Evolutionary conservation across 306 rosid species (phyloP).

Genomic region (Malus fusca): DNA sequence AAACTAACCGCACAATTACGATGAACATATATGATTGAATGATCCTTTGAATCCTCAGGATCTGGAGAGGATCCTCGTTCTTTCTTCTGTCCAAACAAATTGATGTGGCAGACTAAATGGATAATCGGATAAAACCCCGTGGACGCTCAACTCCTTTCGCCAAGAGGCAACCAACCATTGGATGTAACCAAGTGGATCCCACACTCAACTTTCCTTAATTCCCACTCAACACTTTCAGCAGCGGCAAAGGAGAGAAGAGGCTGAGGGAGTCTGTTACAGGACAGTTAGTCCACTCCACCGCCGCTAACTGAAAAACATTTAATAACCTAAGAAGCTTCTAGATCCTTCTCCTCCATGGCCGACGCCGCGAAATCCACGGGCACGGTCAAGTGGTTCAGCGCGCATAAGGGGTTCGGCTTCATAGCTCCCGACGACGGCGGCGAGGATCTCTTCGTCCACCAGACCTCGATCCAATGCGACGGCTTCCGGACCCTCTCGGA

Average conservation of each 20-base stretch:
- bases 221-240: neutral
- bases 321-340: constrained; percentile 5
- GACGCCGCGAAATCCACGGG: constrained; percentile 39
- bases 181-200: too few relatives aligned
- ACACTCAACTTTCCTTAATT: neutral
- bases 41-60: too few relatives aligned
- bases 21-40: rapidly evolving
- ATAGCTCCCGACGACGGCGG: constrained; percentile 53
- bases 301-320: neutral
- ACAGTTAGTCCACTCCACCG: neutral
- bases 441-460: constrained; percentile 78
- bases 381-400: constrained; percentile 77
- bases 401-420: constrained; percentile 76
- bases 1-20: too few relatives aligned
- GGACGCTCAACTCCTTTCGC: neutral
- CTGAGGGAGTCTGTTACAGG: neutral
- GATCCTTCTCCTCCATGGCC: constrained; percentile 39
- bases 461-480: constrained; percentile 68
- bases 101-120: neutral
- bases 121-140: neutral
- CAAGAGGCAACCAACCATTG: neutral
- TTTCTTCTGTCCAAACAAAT: neutral
- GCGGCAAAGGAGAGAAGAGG: neutral
- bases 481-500: constrained; percentile 58
- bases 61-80: too few relatives aligned